Conservation (phyloP, 176 grass and related monocot species). For the Rhipidocladum racemiflorum region DNA sequence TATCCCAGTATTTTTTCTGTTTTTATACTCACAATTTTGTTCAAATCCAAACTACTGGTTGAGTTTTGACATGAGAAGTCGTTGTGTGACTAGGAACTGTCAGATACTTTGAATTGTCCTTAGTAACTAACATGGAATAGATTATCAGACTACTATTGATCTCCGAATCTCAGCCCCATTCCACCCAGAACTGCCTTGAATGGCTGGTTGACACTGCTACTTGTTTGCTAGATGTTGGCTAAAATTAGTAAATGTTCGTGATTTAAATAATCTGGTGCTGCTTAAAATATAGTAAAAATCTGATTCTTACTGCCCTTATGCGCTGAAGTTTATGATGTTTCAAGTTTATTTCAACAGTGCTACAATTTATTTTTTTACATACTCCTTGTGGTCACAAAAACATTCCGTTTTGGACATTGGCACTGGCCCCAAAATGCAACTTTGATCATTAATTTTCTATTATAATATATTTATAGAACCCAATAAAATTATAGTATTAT, state of each 20-base stretch:
- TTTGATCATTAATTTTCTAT: no score
- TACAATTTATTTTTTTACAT: background rate
- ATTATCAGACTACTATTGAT: background rate
- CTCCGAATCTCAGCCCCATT: background rate
- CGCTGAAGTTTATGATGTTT: background rate
- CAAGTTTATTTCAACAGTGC: constrained; percentile 8
- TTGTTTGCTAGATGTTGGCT: background rate
- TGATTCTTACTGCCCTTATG: background rate
- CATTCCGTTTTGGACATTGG: no score
- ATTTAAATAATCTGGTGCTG: background rate
- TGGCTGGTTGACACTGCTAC: constrained; percentile 9
- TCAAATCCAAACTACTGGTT: background rate
- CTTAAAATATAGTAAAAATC: background rate
- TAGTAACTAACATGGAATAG: constrained; percentile 10
- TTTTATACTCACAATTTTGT: background rate
- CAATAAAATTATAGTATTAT: no score
- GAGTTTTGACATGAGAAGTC: background rate
- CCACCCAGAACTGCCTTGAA: background rate
- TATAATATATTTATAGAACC: no score
- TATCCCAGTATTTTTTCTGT: background rate
- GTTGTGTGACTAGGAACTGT: background rate
- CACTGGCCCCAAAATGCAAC: no score
- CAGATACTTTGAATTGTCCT: background rate
- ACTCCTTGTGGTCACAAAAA: no score
- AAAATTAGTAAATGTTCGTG: background rate